A percentile compares a stretch with the other conserved stretches of the same genome.
phyloP scores from a whole-genome alignment of 164 flowering plant genomes.

The Paratinospora sagittata region DNA sequence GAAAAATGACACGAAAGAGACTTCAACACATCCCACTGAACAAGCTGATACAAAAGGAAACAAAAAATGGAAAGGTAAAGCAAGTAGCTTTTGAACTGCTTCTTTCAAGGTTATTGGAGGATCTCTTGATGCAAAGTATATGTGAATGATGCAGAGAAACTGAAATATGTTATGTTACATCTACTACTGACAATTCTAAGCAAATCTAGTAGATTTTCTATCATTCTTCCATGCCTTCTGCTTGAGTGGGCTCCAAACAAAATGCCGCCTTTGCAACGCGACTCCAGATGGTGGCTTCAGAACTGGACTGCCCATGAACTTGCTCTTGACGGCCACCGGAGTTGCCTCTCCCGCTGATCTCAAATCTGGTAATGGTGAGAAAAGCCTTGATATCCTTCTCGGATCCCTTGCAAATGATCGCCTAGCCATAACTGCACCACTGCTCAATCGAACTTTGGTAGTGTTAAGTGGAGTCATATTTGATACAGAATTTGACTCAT shows the following conservation, averaged over 20 bases:
- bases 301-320: conserved; percentile 58
- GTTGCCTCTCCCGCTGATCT: conserved; percentile 33
- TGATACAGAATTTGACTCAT: conserved; percentile 34
- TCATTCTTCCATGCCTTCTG: conserved; percentile 33
- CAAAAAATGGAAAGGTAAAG: background rate
- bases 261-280: conserved; percentile 47
- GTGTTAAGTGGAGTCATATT: conserved; percentile 36
- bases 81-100: background rate
- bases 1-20: too few relatives aligned
- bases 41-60: background rate
- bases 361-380: conserved; percentile 42
- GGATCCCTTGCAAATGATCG: conserved; percentile 51
- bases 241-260: conserved; percentile 81
- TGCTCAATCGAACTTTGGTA: conserved; percentile 19
- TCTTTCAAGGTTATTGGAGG: background rate
- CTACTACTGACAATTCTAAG: background rate
- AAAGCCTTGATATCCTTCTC: conserved; percentile 43
- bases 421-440: conserved; percentile 27
- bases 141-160: background rate
- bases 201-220: conserved; percentile 30
- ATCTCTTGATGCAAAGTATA: too few relatives aligned
- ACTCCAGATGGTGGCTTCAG: conserved; percentile 60
- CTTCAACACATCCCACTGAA: too few relatives aligned
- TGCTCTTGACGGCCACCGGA: conserved; percentile 49
- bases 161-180: too few relatives aligned